Evolutionary conservation across 805 yeast species (phyloP).

Genomic region (Saccharomyces eubayanus): DNA sequence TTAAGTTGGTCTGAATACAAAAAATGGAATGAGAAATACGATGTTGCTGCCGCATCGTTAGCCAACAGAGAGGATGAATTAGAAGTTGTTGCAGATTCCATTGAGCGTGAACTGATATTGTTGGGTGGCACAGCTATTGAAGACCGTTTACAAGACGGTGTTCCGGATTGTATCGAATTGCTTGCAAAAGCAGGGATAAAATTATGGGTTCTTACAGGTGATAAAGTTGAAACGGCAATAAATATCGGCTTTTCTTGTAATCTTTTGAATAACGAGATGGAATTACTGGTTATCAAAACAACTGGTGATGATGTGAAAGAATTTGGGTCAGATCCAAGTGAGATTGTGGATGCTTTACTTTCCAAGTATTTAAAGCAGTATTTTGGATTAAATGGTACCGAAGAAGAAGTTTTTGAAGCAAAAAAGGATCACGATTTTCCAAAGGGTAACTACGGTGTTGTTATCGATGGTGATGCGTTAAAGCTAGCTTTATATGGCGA

Average conservation of each 20-base stretch:
- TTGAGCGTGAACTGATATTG: constrained; percentile 56
- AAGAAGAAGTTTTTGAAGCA: constrained; percentile 47
- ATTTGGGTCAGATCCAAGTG: constrained; percentile 33
- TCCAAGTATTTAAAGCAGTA: constrained; percentile 44
- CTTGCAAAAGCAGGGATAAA: constrained; percentile 72
- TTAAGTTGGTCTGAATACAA: constrained; percentile 52
- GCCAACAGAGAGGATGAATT: constrained; percentile 60
- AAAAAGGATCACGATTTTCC: constrained; percentile 60
- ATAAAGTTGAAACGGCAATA: constrained; percentile 83
- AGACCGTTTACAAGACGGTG: constrained; percentile 79
- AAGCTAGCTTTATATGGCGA: constrained; percentile 40
- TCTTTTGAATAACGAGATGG: constrained; percentile 66
- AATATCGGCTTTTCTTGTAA: constrained; percentile 84
- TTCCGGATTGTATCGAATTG: constrained; percentile 67
- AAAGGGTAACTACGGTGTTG: constrained; percentile 54
- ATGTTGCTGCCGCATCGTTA: constrained; percentile 56
- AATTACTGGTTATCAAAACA: constrained; percentile 47
- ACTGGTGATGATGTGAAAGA: constrained; percentile 47
- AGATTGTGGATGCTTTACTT: constrained; percentile 41
- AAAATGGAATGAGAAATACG: constrained; percentile 56
- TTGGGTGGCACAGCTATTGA: constrained; percentile 85
- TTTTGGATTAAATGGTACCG: constrained; percentile 52
- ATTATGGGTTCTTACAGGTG: constrained; percentile 82
- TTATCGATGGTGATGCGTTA: constrained; percentile 77
- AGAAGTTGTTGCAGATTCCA: constrained; percentile 66